phyloP scores from a whole-genome alignment of 208 protist genomes.

The Balamuthia mandrillaris region DNA sequence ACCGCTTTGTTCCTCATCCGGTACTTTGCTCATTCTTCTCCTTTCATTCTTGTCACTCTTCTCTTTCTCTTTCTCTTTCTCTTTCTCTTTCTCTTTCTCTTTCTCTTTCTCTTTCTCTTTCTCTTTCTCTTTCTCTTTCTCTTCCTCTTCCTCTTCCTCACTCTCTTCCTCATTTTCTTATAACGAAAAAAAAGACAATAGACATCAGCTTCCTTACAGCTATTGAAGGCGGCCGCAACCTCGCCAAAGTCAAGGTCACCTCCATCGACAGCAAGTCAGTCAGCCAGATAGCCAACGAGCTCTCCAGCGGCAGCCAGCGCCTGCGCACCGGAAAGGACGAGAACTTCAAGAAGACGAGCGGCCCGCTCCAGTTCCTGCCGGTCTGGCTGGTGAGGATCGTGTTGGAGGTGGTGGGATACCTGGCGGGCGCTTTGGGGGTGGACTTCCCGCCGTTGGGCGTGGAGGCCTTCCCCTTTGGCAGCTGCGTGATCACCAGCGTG shows the following conservation, averaged over 20 bases:
- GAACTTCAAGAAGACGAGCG: constrained; percentile 38
- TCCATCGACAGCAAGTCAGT: background rate
- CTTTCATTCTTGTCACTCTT: background rate
- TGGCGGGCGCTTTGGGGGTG: background rate
- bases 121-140: background rate
- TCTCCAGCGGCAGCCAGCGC: background rate
- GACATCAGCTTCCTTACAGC: constrained; percentile 36
- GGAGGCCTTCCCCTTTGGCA: constrained; percentile 14
- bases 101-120: background rate
- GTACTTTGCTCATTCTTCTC: background rate
- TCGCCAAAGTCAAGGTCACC: constrained; percentile 28
- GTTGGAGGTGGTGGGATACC: background rate
- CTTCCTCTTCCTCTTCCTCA: too few relatives aligned
- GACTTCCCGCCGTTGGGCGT: background rate
- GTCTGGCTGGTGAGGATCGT: background rate
- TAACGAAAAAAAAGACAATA: too few relatives aligned
- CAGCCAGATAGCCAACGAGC: background rate
- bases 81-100: background rate
- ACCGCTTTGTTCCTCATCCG: constrained; percentile 2
- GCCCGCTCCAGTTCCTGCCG: constrained; percentile 6
- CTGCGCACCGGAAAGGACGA: constrained; percentile 1
- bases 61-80: background rate
- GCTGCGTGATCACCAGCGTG: constrained; percentile 19
- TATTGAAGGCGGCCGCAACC: constrained; percentile 16
- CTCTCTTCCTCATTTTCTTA: background rate